Conservation (phyloP, 73 alveolate genomes). For the Urostyla sp. region DNA sequence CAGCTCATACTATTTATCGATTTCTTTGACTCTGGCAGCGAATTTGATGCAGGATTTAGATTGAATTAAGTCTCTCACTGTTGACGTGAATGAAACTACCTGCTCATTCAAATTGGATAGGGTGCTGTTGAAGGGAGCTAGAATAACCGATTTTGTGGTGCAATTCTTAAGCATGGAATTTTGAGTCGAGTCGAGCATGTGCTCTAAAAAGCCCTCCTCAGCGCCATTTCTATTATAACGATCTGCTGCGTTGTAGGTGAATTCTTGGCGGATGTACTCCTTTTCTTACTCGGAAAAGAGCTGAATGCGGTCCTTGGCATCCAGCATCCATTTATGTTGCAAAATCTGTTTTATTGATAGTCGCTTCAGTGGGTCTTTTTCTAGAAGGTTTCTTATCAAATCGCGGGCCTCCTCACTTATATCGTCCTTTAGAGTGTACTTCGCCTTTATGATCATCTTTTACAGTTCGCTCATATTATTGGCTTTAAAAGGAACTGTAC, state of each 20-base stretch:
- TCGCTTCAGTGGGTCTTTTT: constrained; percentile 84
- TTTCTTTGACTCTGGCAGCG: constrained; percentile 82
- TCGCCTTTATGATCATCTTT: constrained; percentile 77
- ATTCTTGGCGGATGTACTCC: constrained; percentile 54
- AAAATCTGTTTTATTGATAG: constrained; percentile 74
- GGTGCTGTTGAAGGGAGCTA: constrained; percentile 77
- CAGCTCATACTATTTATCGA: constrained; percentile 85
- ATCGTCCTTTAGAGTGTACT: constrained; percentile 74
- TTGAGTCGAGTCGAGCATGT: constrained; percentile 72
- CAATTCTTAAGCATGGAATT: constrained; percentile 62
- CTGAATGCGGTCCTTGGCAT: constrained; percentile 47
- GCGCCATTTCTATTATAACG: constrained; percentile 37
- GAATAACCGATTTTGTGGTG: constrained; percentile 67
- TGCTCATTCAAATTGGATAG: constrained; percentile 23
- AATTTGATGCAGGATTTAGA: constrained; percentile 77
- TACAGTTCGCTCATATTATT: constrained; percentile 81
- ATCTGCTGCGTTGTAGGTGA: constrained; percentile 56
- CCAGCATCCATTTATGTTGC: constrained; percentile 84
- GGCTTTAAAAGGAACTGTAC: constrained; percentile 91
- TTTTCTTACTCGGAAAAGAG: constrained; percentile 68
- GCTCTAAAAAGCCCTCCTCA: constrained; percentile 66
- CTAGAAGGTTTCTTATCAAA: constrained; percentile 68
- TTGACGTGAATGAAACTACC: neutral
- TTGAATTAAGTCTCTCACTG: constrained; percentile 66
- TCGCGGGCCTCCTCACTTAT: constrained; percentile 80